Percentiles rank a stretch among this genome's conserved stretches.
phyloP scores from a whole-genome alignment of 805 yeast species.

The Wilhelminamyces savonicus region DNA sequence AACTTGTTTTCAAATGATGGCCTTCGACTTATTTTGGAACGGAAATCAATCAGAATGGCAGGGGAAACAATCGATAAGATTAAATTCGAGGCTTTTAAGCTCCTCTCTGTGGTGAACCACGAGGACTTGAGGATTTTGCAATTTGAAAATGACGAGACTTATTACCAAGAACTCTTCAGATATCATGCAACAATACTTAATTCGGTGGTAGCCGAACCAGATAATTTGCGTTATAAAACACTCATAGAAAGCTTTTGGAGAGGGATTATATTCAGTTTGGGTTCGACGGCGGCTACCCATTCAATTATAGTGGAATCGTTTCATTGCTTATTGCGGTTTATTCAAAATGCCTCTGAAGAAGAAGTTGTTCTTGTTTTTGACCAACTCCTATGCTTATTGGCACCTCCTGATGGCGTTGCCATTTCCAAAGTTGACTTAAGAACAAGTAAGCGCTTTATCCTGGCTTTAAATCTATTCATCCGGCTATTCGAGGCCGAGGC shows the following conservation, averaged over 20 bases:
- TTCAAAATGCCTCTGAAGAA: no score
- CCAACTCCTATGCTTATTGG: slow-evolving; percentile 13
- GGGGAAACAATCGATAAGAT: slow-evolving; percentile 60
- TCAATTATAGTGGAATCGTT: slow-evolving; percentile 38
- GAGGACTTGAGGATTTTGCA: no score
- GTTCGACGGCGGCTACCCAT: slow-evolving; percentile 48
- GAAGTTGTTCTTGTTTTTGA: slow-evolving; percentile 13
- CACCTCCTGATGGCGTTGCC: slow-evolving; percentile 6
- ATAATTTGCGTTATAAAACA: slow-evolving; percentile 3
- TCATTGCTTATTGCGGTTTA: slow-evolving; percentile 21
- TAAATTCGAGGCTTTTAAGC: slow-evolving; percentile 33
- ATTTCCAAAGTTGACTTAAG: no score
- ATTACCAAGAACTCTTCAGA: no score
- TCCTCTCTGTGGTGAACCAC: slow-evolving; percentile 27
- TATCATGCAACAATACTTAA: no score
- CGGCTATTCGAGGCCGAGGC: slow-evolving; percentile 35
- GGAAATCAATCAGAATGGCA: slow-evolving; percentile 46
- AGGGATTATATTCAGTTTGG: slow-evolving; percentile 50
- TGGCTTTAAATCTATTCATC: slow-evolving; percentile 24
- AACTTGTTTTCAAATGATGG: no score
- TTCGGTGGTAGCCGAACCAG: no score
- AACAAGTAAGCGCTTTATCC: slow-evolving; percentile 7
- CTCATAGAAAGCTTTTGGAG: slow-evolving; percentile 41
- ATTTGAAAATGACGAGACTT: no score
- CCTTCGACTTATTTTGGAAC: no score